A percentile compares a stretch with the other conserved stretches of the same genome.
Evolutionary conservation across 2,329 filamentous ascomycete genomes (phyloP).

Genomic region (Daldinia eschscholtzii): DNA sequence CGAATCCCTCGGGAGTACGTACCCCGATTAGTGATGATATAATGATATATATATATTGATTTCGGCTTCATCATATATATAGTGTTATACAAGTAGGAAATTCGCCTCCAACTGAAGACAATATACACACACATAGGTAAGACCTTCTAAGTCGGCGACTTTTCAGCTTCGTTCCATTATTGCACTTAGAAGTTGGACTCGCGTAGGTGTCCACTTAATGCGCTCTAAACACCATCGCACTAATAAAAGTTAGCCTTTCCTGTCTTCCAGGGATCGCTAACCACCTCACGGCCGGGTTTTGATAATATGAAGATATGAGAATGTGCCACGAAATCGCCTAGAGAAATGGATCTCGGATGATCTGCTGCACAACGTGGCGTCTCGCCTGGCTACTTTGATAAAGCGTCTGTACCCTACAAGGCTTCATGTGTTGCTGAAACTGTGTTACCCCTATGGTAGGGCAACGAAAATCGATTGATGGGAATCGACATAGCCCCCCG

Average conservation of each 20-base stretch:
- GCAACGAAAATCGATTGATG: conserved; percentile 35
- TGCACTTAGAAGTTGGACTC: conserved; percentile 1
- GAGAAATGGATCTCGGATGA: conserved; percentile 30
- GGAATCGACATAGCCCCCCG: conserved; percentile 28
- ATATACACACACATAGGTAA: neutral
- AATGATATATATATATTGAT: neutral
- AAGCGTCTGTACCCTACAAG: conserved; percentile 28
- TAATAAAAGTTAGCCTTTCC: conserved; percentile 19
- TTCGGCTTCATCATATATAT: neutral
- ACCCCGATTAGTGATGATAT: neutral
- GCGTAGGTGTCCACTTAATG: conserved; percentile 18
- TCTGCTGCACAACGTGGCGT: conserved; percentile 31
- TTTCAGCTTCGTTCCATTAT: conserved; percentile 2
- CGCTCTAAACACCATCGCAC: conserved; percentile 17
- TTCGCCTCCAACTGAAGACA: conserved; percentile 4
- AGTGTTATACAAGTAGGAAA: neutral
- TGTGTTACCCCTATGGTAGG: conserved; percentile 33
- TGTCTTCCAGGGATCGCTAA: conserved; percentile 10
- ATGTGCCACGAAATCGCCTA: conserved; percentile 38
- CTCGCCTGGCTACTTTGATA: conserved; percentile 31
- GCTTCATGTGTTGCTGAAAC: conserved; percentile 34
- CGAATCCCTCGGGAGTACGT: conserved; percentile 1
- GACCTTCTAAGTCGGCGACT: neutral
- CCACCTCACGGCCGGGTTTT: conserved; percentile 22
- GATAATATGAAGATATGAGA: conserved; percentile 27